These are phyloP conservation scores for Batrachochytrium dendrobatidis DNA, from an alignment of 371 early-diverging fungal genomes.

Conservation along the genomic window DNA sequence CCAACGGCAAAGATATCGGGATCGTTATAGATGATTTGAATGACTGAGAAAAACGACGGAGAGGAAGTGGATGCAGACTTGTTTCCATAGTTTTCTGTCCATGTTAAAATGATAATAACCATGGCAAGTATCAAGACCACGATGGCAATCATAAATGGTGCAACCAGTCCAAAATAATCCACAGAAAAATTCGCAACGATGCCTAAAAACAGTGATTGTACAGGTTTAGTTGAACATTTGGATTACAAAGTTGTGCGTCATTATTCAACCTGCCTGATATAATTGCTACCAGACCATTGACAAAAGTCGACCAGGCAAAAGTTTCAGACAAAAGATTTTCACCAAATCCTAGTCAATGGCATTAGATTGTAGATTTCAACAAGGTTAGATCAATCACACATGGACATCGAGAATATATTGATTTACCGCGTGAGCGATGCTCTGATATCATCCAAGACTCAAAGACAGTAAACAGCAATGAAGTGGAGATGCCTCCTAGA, in stretches of 20 bases:
- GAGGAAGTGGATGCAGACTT: neutral
- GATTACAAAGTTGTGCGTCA: neutral
- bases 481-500: constrained; percentile 60
- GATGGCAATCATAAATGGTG: constrained; percentile 58
- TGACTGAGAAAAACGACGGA: neutral
- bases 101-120: constrained; percentile 41
- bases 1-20: constrained; percentile 56
- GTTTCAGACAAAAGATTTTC: constrained; percentile 53
- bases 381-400: neutral
- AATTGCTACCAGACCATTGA: constrained; percentile 69
- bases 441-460: constrained; percentile 77
- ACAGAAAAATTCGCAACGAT: constrained; percentile 55
- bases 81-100: constrained; percentile 68
- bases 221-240: neutral
- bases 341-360: constrained; percentile 54
- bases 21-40: constrained; percentile 4
- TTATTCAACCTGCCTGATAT: constrained; percentile 28
- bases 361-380: constrained; percentile 5
- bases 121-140: constrained; percentile 42
- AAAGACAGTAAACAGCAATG: constrained; percentile 65
- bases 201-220: constrained; percentile 22
- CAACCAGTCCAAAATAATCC: constrained; percentile 43
- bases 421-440: constrained; percentile 42
- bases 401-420: neutral
- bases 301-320: constrained; percentile 59